These are phyloP conservation scores for Cladosporium halotolerans DNA, from an alignment of 2,329 filamentous ascomycete genomes.

Conservation along the genomic window DNA sequence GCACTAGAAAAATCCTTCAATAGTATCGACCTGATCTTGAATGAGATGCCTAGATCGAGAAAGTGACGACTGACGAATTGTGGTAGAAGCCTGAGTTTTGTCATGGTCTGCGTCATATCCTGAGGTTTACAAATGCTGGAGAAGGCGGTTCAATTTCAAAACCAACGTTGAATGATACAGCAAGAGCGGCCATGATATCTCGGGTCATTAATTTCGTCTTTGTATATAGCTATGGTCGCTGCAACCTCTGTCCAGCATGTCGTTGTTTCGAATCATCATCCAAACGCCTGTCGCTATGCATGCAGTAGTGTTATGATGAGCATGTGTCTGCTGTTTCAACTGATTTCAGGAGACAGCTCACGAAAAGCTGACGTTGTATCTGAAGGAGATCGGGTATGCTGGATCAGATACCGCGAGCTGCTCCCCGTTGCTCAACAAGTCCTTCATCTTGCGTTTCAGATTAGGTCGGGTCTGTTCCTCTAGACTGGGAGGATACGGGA, in stretches of 20 bases:
- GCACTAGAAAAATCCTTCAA: too few species aligned
- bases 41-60: too few species aligned
- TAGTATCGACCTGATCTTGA: too few species aligned
- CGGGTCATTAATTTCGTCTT: not conserved
- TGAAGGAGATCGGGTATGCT: constrained; percentile 66
- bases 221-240: not conserved
- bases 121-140: too few species aligned
- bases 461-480: constrained; percentile 82
- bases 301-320: not conserved
- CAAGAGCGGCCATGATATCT: too few species aligned
- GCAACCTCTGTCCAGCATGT: too few species aligned
- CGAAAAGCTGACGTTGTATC: constrained; percentile 49
- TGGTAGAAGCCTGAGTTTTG: too few species aligned
- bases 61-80: too few species aligned
- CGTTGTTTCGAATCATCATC: too few species aligned
- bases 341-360: not conserved
- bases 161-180: too few species aligned
- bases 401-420: constrained; percentile 90
- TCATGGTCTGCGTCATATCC: too few species aligned
- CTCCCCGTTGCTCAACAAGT: constrained; percentile 73
- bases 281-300: constrained; percentile 9
- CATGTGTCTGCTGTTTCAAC: not conserved
- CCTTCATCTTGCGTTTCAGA: constrained; percentile 66
- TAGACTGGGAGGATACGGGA: constrained; percentile 73
- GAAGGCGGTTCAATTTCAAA: too few species aligned